Evolutionary conservation across 441 rosid genomes (phyloP), one percentile per base, ranked within the genome.

Genomic region (Brassica balearica): DNA sequence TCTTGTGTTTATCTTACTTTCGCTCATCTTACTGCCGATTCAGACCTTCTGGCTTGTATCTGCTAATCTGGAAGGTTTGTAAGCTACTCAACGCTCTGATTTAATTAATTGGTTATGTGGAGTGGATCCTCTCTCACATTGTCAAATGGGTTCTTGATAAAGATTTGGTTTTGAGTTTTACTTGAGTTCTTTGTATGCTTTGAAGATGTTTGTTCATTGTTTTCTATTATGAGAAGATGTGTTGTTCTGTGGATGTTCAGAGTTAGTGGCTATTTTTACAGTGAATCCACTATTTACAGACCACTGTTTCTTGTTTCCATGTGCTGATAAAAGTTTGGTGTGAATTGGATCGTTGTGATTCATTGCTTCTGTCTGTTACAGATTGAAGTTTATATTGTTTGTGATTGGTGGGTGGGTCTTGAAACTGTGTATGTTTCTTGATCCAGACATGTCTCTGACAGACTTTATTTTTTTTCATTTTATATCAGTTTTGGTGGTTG

Each of bases 1-100:
- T 72, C 58, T 79, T 22, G 76, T 36, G 71, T 77, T 86, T 65
- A 25, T 78, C 81, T 74, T 84, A 71, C 55, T 81, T 70, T 84
- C 81, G 65, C 62, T 89, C 73, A 87, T 89, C 90, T 89, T 87
- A 71, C 53, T 85, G 15, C 75, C 48, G 34, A 29, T 29, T 29
- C 34, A 29, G 6, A 29, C 34, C 6, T 29, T 84, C 34, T 86
- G 86, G 84, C 82, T 84, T 81, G 86, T 81, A 38, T 80, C 82
- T 82, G 89, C 96, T 80, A 94, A 94, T 75, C 73, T 88, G 89
- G 98, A 94, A 92, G 98, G 98, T 93, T 53, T 59, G 78, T 71
- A 3, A 25, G 48, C 48, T 66, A 61, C 69, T 76, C 46, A 5
- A 20, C 34, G 8, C 75, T 76, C 23, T 0, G 65, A 20, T 34